Base-by-base conservation (phyloP, 805 yeast genomes). In the Lipomyces spencermartinsiae region DNA sequence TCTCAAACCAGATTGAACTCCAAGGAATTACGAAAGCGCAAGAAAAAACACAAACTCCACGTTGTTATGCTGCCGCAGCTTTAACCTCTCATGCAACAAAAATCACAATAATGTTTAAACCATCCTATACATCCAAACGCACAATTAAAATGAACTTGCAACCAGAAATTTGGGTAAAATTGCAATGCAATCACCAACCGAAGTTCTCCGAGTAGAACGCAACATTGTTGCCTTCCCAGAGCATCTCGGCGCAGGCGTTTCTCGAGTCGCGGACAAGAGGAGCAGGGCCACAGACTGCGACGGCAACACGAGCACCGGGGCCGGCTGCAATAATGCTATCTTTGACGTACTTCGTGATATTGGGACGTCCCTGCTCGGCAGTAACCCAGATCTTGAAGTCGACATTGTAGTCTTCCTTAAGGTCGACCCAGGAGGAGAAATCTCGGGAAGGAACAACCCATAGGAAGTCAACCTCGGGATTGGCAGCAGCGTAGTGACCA, bases 241-340 rank as follows among this genome's bases (percentile, higher is more conserved):
- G 68, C 64, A 76, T 61, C 61, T 69, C 72, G 4, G 78, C 72
- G n/a, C 71, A 72, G 14, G 72, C 70, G 58, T 76, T 76, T 16
- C 77, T 67, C 7, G 74, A 73, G 54, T 72, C 74, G 29, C 76
- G 71, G 58, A 76, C 67, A 31, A 76, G 73, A 37, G 74, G 74
- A 58, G 75, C 75, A 2, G 78, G 78, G 10, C 78, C 78, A 65
- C 78, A 76, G 33, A 72, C 71, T 39, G 75, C 77, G 34, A 76
- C 73, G 56, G 67, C 73, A 54, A 55, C 73, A 31, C 56, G 63
- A 59, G 72, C 71, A 31, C 72, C 72, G 51, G 70, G 72, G 66
- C 72, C 70, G 14, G 71, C 68, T 46, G 70, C 73, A 8, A 66
- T 70, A 60, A 69, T 66, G 64, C 67, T 58, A 31, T 71, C 71